Conservation (phyloP, 2,329 filamentous ascomycete genomes). For the Fusarium marasasianum region DNA sequence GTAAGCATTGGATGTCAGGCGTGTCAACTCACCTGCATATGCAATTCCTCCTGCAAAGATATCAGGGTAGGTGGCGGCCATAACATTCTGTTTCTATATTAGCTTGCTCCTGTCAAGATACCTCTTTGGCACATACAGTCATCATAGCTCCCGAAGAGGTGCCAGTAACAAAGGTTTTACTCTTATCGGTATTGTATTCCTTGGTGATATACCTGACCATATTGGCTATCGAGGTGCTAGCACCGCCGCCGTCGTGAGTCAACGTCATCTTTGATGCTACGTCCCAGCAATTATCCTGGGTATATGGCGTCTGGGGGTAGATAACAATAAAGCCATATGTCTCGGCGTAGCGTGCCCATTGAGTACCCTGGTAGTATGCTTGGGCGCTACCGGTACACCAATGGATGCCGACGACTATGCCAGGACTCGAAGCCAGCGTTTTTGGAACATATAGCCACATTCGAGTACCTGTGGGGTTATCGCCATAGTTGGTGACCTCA, state of each 20-base stretch:
- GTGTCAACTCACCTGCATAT: conserved; percentile 55
- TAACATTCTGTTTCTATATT: conserved; percentile 50
- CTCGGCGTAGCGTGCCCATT: conserved; percentile 64
- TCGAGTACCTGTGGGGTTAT: conserved; percentile 29
- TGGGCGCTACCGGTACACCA: conserved; percentile 65
- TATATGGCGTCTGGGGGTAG: conserved; percentile 53
- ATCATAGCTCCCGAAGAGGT: conserved; percentile 39
- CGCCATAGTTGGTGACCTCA: conserved; percentile 31
- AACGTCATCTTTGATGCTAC: conserved; percentile 62
- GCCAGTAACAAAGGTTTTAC: conserved; percentile 59
- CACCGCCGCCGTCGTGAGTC: conserved; percentile 61
- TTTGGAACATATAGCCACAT: conserved; percentile 49
- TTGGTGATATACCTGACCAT: conserved; percentile 62
- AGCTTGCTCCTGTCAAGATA: background rate
- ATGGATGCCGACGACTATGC: conserved; percentile 64
- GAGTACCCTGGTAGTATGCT: conserved; percentile 60
- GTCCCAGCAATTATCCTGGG: conserved; percentile 64
- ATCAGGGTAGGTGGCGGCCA: conserved; percentile 64
- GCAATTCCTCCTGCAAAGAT: conserved; percentile 61
- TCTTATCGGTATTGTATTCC: conserved; percentile 58
- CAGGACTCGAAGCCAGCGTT: conserved; percentile 53
- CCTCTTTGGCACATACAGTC: conserved; percentile 11
- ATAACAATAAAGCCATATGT: conserved; percentile 64
- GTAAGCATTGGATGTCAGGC: background rate
- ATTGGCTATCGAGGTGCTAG: conserved; percentile 61